Percentiles rank a stretch among this genome's conserved stretches.
phyloP scores from a whole-genome alignment of 345 rosid species.

The Toxicodendron radicans region DNA sequence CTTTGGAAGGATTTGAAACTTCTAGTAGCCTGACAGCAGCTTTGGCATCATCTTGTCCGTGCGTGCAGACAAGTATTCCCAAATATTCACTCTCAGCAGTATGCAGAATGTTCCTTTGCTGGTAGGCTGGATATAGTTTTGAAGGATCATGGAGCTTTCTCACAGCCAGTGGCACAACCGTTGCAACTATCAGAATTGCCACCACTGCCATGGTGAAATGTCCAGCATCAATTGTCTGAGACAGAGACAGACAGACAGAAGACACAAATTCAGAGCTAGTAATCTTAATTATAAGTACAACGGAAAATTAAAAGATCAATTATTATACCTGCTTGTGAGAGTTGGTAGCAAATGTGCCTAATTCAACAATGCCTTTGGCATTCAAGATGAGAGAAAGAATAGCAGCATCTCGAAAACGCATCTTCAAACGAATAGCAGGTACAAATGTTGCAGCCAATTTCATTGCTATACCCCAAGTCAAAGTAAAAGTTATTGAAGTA shows the following conservation, averaged over 20 bases:
- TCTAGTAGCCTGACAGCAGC: conserved; percentile 26
- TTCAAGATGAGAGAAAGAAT: conserved; percentile 25
- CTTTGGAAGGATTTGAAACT: conserved; percentile 19
- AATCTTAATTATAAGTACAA: too few relatives aligned
- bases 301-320: background rate
- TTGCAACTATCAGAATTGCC: conserved; percentile 14
- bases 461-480: background rate
- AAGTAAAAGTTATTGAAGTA: background rate
- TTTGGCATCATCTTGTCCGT: conserved; percentile 28
- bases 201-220: conserved; percentile 8
- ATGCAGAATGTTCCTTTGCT: conserved; percentile 26
- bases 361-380: conserved; percentile 27
- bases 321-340: conserved; percentile 4
- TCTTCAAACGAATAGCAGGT: conserved; percentile 10
- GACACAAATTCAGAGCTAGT: too few relatives aligned
- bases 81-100: conserved; percentile 15
- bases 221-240: background rate
- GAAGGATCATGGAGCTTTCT: conserved; percentile 27
- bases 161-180: conserved; percentile 15
- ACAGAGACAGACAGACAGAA: too few relatives aligned
- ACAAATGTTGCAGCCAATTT: conserved; percentile 10
- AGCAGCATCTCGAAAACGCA: conserved; percentile 16
- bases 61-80: conserved; percentile 27
- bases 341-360: conserved; percentile 13
- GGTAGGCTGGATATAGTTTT: conserved; percentile 24